Percentiles rank a stretch among this genome's conserved stretches.
Evolutionary conservation across 805 yeast species (phyloP).

Genomic region (Wickerhamiella dianesei): DNA sequence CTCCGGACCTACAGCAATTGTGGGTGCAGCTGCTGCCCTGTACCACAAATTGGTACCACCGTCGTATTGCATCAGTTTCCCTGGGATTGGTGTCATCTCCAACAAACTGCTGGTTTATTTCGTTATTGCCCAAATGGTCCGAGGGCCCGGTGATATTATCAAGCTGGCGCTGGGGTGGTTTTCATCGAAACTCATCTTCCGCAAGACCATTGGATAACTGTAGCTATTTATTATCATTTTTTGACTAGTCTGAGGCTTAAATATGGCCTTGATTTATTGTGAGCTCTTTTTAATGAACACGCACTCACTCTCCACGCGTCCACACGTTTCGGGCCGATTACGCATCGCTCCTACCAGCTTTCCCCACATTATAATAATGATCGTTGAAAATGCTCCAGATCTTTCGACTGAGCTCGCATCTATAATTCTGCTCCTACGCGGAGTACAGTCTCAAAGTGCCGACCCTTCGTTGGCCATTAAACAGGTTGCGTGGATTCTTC

Average conservation of each 20-base stretch:
- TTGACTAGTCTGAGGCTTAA: too few species aligned
- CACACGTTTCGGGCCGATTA: background rate
- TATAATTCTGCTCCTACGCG: background rate
- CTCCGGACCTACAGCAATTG: background rate
- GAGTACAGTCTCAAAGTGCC: background rate
- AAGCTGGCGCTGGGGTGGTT: conserved; percentile 1
- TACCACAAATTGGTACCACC: background rate
- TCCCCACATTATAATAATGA: background rate
- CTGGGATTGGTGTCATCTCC: background rate
- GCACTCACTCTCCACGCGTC: too few species aligned
- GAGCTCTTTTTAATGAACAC: too few species aligned
- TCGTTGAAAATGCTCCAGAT: background rate
- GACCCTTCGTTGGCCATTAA: background rate
- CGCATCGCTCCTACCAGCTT: background rate
- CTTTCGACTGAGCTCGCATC: background rate
- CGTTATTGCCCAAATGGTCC: background rate
- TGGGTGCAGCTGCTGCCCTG: background rate
- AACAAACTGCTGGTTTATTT: background rate
- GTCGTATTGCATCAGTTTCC: background rate
- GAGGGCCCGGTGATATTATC: background rate
- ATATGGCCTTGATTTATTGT: too few species aligned
- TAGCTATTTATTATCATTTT: background rate
- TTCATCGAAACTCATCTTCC: background rate
- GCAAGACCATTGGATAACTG: background rate
- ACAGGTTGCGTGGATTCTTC: conserved; percentile 11